Evolutionary conservation across 352 stramenopile genomes (phyloP), one percentile per base, ranked within the genome.

Genomic region (Globisporangium orthogonon): DNA sequence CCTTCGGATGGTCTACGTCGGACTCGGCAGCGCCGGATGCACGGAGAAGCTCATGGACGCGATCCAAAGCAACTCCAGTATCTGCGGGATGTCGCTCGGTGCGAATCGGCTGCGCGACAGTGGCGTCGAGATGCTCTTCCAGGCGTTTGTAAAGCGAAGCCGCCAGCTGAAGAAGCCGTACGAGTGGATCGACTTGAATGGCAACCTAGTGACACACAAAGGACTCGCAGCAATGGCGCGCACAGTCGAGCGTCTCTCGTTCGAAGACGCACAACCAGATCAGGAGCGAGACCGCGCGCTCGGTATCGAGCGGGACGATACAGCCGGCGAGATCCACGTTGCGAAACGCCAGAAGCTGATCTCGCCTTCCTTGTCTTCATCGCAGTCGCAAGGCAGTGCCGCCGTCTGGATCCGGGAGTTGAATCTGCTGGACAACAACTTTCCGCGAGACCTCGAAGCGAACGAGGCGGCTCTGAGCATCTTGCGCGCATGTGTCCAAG

Each of bases 401-500:
- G n/a, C 0, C 44, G 44, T 50, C 30, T 57, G 56, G 41, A 81
- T 92, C n/a, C 48, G 58, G 41, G 74, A 87, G 44, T 60, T 92
- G 9, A 83, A 70, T 35, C 51, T 90, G 53, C 64, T 90, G 10
- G 86, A 92, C 64, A 92, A 92, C 44, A 73, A 90, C 55, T 74
- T 92, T n/a, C 50, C 50, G 35, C 73, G 52, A 3, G 62, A 67
- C 11, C 53, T 56, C 15, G 56, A 70, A 10, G 23, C 29, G 29
- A 73, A 61, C 44, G 65, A 57, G 1, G 53, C 45, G 1, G 55
- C 70, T 37, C 55, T 89, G 3, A 45, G 63, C 6, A 49, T 50
- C 0, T 62, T 91, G 11, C 63, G 62, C 40, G 46, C 40, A 7
- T 62, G 60, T 13, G 74, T 89, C n/a, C 57, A 62, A 18, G 63